Conservation (phyloP, 257 asterid species). For the Penstemon newberryi region DNA sequence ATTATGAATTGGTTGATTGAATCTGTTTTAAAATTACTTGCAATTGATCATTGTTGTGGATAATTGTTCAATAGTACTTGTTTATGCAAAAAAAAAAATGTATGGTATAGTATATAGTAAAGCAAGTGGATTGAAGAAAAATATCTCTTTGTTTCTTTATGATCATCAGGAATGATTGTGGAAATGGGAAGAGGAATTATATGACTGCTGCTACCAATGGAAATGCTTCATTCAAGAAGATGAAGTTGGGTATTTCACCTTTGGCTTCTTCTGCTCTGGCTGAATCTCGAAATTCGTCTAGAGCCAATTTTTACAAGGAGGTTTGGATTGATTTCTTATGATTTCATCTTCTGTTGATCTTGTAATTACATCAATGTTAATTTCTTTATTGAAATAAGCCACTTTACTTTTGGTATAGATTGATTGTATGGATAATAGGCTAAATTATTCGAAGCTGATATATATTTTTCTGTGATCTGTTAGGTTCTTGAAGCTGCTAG, state of each 20-base stretch:
- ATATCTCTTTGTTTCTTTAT: conserved; percentile 57
- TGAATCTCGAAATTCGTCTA: conserved; percentile 46
- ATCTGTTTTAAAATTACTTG: conserved; percentile 23
- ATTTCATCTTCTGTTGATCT: conserved; percentile 18
- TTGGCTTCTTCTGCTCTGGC: conserved; percentile 64
- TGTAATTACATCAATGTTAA: not conserved
- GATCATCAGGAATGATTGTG: conserved; percentile 74
- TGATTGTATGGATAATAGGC: conserved; percentile 10
- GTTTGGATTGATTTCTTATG: conserved; percentile 42
- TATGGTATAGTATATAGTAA: not conserved
- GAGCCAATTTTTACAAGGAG: conserved; percentile 67
- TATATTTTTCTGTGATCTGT: conserved; percentile 19
- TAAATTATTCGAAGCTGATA: conserved; percentile 26
- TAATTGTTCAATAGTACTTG: conserved; percentile 26
- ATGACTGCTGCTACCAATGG: conserved; percentile 36
- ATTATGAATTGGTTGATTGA: conserved; percentile 20
- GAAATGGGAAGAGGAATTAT: conserved; percentile 44
- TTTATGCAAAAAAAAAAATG: conserved; percentile 20
- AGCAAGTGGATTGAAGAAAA: conserved; percentile 49
- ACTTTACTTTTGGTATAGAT: not conserved
- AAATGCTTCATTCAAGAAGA: conserved; percentile 54
- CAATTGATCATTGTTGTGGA: conserved; percentile 20
- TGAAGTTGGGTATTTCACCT: conserved; percentile 58
- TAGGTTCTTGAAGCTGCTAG: conserved; percentile 79
- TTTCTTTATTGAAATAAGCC: not conserved